These are phyloP conservation scores for Plasmodium cynomolgi DNA, from an alignment of 169 alveolate species.

Conservation along the genomic window DNA sequence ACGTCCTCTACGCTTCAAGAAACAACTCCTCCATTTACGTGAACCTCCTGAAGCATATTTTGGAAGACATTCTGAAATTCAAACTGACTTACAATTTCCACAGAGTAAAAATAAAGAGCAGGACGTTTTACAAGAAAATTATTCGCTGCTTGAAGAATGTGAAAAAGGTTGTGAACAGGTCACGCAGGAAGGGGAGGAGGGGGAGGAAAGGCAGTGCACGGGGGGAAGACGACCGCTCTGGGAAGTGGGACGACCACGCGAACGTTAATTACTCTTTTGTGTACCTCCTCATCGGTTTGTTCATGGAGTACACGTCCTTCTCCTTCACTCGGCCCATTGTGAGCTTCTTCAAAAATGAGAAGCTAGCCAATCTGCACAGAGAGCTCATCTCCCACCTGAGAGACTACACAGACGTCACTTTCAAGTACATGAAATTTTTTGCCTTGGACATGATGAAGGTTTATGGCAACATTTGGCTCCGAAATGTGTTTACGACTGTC, in stretches of 20 bases:
- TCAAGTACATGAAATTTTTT: slow-evolving; percentile 35
- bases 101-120: slow-evolving; percentile 31
- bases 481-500: slow-evolving; percentile 34
- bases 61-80: slow-evolving; percentile 17
- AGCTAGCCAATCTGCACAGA: neutral
- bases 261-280: slow-evolving; percentile 47
- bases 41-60: slow-evolving; percentile 16
- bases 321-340: neutral
- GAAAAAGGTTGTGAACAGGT: neutral
- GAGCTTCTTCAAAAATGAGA: slow-evolving; percentile 20
- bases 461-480: slow-evolving; percentile 46
- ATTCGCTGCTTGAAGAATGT: slow-evolving; percentile 18
- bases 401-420: slow-evolving; percentile 30
- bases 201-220: neutral
- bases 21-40: slow-evolving; percentile 34
- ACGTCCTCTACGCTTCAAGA: slow-evolving; percentile 9
- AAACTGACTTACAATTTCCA: slow-evolving; percentile 30
- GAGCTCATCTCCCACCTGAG: neutral
- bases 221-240: neutral
- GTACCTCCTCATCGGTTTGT: slow-evolving; percentile 36
- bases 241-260: slow-evolving; percentile 4
- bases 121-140: slow-evolving; percentile 20
- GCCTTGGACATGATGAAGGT: neutral
- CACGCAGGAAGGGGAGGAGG: neutral
- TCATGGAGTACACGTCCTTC: slow-evolving; percentile 43